These are phyloP conservation scores for Kodamaea arcana DNA, from an alignment of 1,139 yeast genomes.

Conservation along the genomic window DNA sequence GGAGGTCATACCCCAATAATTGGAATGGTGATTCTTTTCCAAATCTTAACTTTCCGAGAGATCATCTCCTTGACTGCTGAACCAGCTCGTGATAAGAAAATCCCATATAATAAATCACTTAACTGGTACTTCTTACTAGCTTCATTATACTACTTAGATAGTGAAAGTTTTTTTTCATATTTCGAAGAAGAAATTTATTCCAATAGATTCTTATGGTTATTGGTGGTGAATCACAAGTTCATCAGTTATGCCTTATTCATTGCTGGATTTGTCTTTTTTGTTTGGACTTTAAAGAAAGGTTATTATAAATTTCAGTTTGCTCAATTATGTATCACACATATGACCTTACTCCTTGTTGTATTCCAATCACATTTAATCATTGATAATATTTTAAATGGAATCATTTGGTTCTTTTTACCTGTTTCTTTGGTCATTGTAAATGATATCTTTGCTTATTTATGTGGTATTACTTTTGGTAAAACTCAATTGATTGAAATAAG, in stretches of 20 bases:
- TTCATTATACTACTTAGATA: conserved; percentile 84
- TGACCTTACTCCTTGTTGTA: conserved; percentile 86
- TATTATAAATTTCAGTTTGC: conserved; percentile 89
- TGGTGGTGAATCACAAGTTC: conserved; percentile 72
- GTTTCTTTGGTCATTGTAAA: conserved; percentile 88
- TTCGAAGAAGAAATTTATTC: conserved; percentile 42
- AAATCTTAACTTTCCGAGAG: conserved; percentile 83
- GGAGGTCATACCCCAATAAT: conserved; percentile 87
- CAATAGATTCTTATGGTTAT: conserved; percentile 37
- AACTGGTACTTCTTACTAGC: conserved; percentile 87
- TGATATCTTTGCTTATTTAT: conserved; percentile 92
- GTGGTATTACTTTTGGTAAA: conserved; percentile 94
- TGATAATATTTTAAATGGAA: conserved; percentile 82
- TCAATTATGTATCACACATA: conserved; percentile 89
- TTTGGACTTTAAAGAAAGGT: conserved; percentile 84
- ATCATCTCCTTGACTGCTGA: conserved; percentile 82
- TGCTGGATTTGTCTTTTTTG: conserved; percentile 86
- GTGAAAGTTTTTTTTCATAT: conserved; percentile 72
- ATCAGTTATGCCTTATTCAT: conserved; percentile 81
- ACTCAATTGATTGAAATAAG: conserved; percentile 91
- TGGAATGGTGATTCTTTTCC: conserved; percentile 64
- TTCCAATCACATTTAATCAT: conserved; percentile 93
- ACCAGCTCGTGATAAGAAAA: conserved; percentile 77
- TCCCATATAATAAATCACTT: conserved; percentile 79
- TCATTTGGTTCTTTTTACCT: conserved; percentile 93